A percentile compares a stretch with the other conserved stretches of the same genome.
phyloP scores from a whole-genome alignment of 495 filamentous ascomycete species.

The Penicillium canariense region DNA sequence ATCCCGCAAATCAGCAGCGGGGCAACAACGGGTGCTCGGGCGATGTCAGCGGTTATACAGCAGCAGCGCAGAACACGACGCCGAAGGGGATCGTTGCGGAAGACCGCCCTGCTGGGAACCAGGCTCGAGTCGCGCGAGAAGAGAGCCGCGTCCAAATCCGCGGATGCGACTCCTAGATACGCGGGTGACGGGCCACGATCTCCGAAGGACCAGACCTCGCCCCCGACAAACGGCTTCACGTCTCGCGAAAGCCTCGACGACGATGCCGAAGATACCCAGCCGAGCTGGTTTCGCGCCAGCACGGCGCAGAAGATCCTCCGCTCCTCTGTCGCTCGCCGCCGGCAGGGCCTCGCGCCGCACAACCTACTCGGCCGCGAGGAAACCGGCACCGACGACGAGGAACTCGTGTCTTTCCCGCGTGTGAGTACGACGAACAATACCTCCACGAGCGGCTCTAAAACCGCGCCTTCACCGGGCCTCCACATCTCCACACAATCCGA shows the following conservation, averaged over 20 bases:
- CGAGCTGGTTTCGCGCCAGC: conserved; percentile 29
- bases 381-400: conserved; percentile 78
- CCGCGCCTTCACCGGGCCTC: conserved; percentile 11
- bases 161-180: conserved; percentile 34
- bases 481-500: conserved; percentile 50
- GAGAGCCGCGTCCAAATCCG: conserved; percentile 31
- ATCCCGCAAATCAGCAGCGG: conserved; percentile 19
- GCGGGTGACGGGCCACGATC: conserved; percentile 10
- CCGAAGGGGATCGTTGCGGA: conserved; percentile 74
- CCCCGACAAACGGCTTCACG: conserved; percentile 18
- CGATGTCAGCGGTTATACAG: conserved; percentile 55
- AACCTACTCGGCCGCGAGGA: conserved; percentile 61
- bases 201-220: conserved; percentile 18
- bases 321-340: conserved; percentile 23
- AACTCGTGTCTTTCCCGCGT: conserved; percentile 58
- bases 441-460: conserved; percentile 11
- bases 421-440: conserved; percentile 24
- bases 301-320: conserved; percentile 23
- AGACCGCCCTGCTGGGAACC: conserved; percentile 73
- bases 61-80: conserved; percentile 69
- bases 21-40: conserved; percentile 37
- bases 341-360: conserved; percentile 43
- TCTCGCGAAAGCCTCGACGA: conserved; percentile 21
- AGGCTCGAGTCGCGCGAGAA: conserved; percentile 52
- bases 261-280: conserved; percentile 12